These are phyloP conservation scores for Phialocephala subalpina DNA, from an alignment of 2,329 filamentous ascomycete species.

Conservation along the genomic window DNA sequence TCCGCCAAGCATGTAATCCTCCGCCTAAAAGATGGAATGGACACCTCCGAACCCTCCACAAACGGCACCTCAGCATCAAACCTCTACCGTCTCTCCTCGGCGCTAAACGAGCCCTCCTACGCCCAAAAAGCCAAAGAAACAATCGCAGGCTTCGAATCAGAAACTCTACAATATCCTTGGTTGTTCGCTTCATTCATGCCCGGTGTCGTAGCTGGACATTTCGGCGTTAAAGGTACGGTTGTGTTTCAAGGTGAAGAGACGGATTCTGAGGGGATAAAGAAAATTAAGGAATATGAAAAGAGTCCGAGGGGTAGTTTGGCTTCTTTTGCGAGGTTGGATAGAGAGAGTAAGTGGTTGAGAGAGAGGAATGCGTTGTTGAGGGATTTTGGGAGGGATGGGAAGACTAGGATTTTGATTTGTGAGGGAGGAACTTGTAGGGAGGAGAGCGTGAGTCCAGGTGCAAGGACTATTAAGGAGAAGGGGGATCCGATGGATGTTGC, in stretches of 20 bases:
- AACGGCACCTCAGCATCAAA: conserved; percentile 90
- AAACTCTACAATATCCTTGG: conserved; percentile 93
- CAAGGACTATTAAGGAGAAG: not conserved
- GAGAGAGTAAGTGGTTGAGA: conserved; percentile 53
- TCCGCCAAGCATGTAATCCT: conserved; percentile 76
- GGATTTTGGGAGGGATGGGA: conserved; percentile 44
- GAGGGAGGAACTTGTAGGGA: conserved; percentile 55
- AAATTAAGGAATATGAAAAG: conserved; percentile 46
- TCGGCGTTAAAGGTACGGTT: conserved; percentile 71
- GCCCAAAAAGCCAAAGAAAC: conserved; percentile 73
- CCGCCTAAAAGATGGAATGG: conserved; percentile 93
- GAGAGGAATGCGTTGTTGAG: conserved; percentile 54
- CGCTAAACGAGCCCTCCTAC: conserved; percentile 73
- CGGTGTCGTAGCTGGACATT: conserved; percentile 72
- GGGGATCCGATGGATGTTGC: conserved; percentile 4
- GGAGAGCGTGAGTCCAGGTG: conserved; percentile 31
- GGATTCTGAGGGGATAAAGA: conserved; percentile 31
- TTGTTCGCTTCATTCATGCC: conserved; percentile 85
- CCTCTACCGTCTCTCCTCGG: conserved; percentile 78
- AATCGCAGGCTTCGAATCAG: conserved; percentile 85
- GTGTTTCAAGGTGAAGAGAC: conserved; percentile 46
- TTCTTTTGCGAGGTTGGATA: conserved; percentile 37
- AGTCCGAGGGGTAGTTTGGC: conserved; percentile 38
- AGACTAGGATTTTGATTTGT: conserved; percentile 54
- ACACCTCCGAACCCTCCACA: conserved; percentile 87